A percentile compares a stretch with the other conserved stretches of the same genome.
Evolutionary conservation across 306 rosid genomes (phyloP).

Genomic region (Sicyos edulis): DNA sequence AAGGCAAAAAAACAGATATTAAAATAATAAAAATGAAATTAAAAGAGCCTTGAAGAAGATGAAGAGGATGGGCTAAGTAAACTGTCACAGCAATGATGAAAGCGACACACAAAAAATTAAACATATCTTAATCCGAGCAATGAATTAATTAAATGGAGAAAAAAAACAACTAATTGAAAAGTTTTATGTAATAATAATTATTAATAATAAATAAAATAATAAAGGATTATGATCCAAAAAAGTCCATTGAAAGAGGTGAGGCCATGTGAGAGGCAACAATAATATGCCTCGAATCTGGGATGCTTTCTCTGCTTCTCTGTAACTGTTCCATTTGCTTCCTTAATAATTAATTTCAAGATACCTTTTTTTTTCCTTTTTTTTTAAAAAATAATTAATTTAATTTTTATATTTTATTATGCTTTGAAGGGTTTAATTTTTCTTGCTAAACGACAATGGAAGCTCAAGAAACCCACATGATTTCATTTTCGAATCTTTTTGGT

Average conservation of each 20-base stretch:
- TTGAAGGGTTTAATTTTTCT: not conserved
- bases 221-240: not conserved
- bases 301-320: slow-evolving; percentile 10
- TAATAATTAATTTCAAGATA: not conserved
- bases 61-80: not conserved
- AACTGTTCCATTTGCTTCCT: not conserved
- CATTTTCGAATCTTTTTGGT: no score
- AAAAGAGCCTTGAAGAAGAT: not conserved
- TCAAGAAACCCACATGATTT: slow-evolving; percentile 18
- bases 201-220: not conserved
- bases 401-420: not conserved
- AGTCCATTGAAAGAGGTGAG: not conserved
- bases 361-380: not conserved
- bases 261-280: slow-evolving; percentile 22
- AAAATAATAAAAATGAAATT: no score
- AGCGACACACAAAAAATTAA: not conserved
- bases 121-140: not conserved
- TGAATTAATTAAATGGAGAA: not conserved
- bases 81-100: slow-evolving; percentile 20
- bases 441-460: not conserved
- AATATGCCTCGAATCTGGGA: slow-evolving; percentile 23
- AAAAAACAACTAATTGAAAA: no score
- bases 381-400: not conserved
- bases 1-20: no score
- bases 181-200: no score